phyloP scores from a whole-genome alignment of 2,329 filamentous ascomycete genomes.

The Talaromyces sp. region DNA sequence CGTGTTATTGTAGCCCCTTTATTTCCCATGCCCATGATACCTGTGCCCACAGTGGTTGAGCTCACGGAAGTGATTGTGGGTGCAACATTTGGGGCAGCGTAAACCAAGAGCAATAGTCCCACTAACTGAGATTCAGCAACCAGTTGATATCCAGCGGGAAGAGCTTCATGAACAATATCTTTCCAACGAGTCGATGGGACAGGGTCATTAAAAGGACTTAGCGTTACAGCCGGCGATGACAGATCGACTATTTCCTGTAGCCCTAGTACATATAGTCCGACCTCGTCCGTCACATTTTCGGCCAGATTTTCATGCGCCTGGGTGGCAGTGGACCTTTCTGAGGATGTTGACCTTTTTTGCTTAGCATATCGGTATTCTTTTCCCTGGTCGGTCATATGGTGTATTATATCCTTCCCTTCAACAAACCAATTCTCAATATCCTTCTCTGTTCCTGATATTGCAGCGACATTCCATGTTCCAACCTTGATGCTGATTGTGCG shows the following conservation, averaged over 20 bases:
- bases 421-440: constrained; percentile 89
- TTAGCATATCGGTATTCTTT: constrained; percentile 19
- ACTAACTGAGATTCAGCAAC: constrained; percentile 80
- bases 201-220: constrained; percentile 70
- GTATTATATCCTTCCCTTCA: constrained; percentile 56
- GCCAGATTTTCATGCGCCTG: constrained; percentile 34
- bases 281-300: constrained; percentile 50
- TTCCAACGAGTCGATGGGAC: constrained; percentile 74
- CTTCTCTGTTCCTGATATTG: constrained; percentile 75
- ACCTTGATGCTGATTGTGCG: constrained; percentile 78
- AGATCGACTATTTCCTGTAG: constrained; percentile 91
- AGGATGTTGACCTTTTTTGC: constrained; percentile 45
- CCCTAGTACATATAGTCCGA: constrained; percentile 84
- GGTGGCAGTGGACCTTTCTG: constrained; percentile 19
- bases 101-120: constrained; percentile 77
- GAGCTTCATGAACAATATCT: constrained; percentile 62
- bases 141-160: constrained; percentile 72
- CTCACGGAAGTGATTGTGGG: constrained; percentile 75
- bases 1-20: constrained; percentile 84
- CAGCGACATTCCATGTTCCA: constrained; percentile 92
- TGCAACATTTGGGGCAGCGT: constrained; percentile 71
- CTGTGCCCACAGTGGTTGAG: constrained; percentile 78
- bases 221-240: constrained; percentile 68
- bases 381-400: constrained; percentile 13
- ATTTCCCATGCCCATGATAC: constrained; percentile 86